Base-by-base conservation (phyloP, 805 yeast genomes). In the Soucietia sequanensis region DNA sequence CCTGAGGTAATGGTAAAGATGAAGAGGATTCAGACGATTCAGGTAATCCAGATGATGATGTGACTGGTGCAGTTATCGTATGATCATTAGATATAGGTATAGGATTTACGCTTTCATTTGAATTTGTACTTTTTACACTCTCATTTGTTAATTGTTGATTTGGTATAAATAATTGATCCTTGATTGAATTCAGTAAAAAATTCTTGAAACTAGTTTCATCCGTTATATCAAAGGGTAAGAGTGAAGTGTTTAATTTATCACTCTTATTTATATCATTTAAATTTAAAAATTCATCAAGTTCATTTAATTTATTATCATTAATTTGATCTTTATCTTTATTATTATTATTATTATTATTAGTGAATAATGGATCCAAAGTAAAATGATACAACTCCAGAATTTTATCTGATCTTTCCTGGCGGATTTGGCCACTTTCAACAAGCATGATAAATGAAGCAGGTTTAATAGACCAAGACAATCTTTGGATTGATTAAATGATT, bases 331-430 rank as follows among this genome's bases (percentile, higher is more conserved):
- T 8, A 7, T 25, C 27, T 9, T 25, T 11, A 25, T 11, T 19
- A 11, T 10, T 8, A 15, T 22, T 18, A 12, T 14, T 18, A 11
- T 34, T 17, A 9, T 25, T 12, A n/a, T 28, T 20, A 5, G 29
- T 19, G 13, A 49, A 33, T 27, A 51, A 36, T 8, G 56, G 56
- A 30, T 51, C 56, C 14, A 34, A 29, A 9, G 38, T 27, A 27
- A 51, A 42, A 23, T 40, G 42, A 25, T 30, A 39, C 18, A 51
- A 34, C 42, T 51, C 56, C 29, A 41, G 44, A 11, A 51, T 37
- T 28, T 44, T 23, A 12, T 36, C 34, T 15, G 37, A 31, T 31
- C 50, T 41, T 34, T 35, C 35, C 22, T 16, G 18, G n/a, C n/a
- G n/a, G n/a, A n/a, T n/a, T n/a, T 33, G 17, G 19, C 37, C 18